A percentile compares a stretch with the other conserved stretches of the same genome.
Evolutionary conservation across 1,284 basidiomycete genomes (phyloP).

Genomic region (Marasmius sp.): DNA sequence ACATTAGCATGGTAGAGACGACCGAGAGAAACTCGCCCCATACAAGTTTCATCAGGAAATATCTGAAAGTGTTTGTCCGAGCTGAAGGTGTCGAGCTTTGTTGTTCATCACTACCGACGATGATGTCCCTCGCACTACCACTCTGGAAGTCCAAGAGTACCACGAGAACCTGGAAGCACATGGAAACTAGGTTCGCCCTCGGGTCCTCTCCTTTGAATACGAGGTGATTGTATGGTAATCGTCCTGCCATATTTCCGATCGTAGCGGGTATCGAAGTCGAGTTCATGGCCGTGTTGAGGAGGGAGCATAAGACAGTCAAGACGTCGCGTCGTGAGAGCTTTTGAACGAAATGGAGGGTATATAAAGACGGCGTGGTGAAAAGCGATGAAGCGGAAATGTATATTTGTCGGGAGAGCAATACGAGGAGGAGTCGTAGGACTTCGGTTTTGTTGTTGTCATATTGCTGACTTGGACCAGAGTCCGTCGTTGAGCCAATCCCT

Average conservation of each 20-base stretch:
- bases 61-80: constrained; percentile 85
- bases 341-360: constrained; percentile 78
- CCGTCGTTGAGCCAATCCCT: constrained; percentile 81
- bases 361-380: constrained; percentile 69
- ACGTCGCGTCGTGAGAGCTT: constrained; percentile 78
- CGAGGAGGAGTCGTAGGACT: constrained; percentile 81
- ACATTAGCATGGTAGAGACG: neutral
- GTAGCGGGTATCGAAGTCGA: constrained; percentile 43
- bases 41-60: constrained; percentile 86
- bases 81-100: constrained; percentile 52
- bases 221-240: constrained; percentile 85
- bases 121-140: constrained; percentile 60
- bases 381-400: constrained; percentile 74
- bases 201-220: constrained; percentile 85
- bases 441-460: constrained; percentile 84
- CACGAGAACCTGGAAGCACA: constrained; percentile 74
- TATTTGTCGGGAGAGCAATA: constrained; percentile 85
- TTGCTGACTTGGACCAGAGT: constrained; percentile 63
- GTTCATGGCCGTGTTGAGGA: constrained; percentile 87
- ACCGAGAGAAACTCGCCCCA: constrained; percentile 24
- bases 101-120: constrained; percentile 40
- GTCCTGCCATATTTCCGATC: constrained; percentile 63
- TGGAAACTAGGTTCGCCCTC: constrained; percentile 66
- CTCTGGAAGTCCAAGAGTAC: constrained; percentile 83
- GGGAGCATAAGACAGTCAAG: constrained; percentile 85